Base-by-base conservation (phyloP, 2,329 filamentous ascomycete species). In the Ascocoryne sarcoides region DNA sequence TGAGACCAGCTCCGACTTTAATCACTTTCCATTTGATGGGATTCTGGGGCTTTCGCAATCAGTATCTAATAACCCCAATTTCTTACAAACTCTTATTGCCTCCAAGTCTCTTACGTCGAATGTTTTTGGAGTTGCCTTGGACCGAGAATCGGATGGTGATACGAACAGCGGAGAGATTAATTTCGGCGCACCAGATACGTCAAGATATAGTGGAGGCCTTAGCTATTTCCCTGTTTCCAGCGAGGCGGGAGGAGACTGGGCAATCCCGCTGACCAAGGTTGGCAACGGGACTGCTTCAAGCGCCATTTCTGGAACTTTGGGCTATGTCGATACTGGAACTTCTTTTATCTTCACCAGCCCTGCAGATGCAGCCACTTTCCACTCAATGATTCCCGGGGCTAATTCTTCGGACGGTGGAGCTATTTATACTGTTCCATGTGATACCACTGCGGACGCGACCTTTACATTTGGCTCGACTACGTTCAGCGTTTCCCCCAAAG, bases 321-420 rank as follows among this genome's bases (percentile, higher is more conserved):
- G 81, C 21, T 86, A 88, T 57, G 80, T 94, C 50, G 88, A 94
- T 61, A 88, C 84, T 0, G 87, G 87, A 36, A 92, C 87, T 0
- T 84, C 81, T 0, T 92, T 82, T 58, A 74, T 87, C 19, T 79
- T 94, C 48, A 76, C 84, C 4, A 84, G 86, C 1, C 62, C 69
- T 1, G 64, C 65, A 2, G 79, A 88, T 53, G 83, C 86, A 2
- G 67, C 72, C 32, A 68, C 71, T 8, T 57, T 95, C 5, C 85
- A 93, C 62, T 65, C 68, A 21, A 62, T 76, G 20, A 78, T 95
- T 26, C 74, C 80, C 0, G 76, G 51, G 32, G 48, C 78, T 1
- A 60, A 31, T 9, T 9, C 63, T 18, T 65, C 68, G 14, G 69
- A 68, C 10, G 75, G 76, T 28, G 76, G 73, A 10, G 67, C 75